phyloP scores from a whole-genome alignment of 805 yeast species.

The Isabelozyma rhagii region DNA sequence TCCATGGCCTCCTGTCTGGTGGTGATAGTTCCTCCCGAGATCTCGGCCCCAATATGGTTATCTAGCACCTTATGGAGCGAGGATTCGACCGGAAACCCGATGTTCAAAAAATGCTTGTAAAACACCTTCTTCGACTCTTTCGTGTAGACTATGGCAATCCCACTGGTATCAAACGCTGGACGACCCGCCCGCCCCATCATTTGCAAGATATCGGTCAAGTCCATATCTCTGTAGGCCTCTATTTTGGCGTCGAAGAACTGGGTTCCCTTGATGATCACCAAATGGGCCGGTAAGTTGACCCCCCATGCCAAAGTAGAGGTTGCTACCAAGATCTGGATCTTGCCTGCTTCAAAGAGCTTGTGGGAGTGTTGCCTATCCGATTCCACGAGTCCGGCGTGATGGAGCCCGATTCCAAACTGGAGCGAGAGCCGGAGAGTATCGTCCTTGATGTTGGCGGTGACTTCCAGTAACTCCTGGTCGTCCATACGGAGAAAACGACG shows the following conservation, averaged over 20 bases:
- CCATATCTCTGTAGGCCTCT: slow-evolving; percentile 77
- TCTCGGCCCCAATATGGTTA: slow-evolving; percentile 79
- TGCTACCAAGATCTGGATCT: slow-evolving; percentile 70
- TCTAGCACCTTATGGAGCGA: slow-evolving; percentile 75
- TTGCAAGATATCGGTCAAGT: slow-evolving; percentile 74
- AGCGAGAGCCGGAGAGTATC: slow-evolving; percentile 73
- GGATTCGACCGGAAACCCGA: slow-evolving; percentile 82
- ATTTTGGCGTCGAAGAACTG: slow-evolving; percentile 60
- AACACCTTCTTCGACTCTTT: slow-evolving; percentile 72
- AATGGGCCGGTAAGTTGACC: slow-evolving; percentile 76
- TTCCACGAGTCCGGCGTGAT: slow-evolving; percentile 80
- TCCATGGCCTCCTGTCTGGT: slow-evolving; percentile 70
- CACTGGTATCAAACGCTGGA: slow-evolving; percentile 76
- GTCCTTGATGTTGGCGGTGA: slow-evolving; percentile 63
- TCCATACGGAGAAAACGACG: slow-evolving; percentile 64
- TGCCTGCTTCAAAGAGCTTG: slow-evolving; percentile 64
- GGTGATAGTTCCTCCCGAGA: slow-evolving; percentile 63
- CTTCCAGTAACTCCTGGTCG: slow-evolving; percentile 56
- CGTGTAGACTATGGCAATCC: slow-evolving; percentile 73
- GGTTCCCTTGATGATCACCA: slow-evolving; percentile 77
- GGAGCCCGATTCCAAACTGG: slow-evolving; percentile 78
- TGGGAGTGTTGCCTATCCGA: slow-evolving; percentile 69
- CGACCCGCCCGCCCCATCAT: slow-evolving; percentile 89
- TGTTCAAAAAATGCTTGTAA: slow-evolving; percentile 72
- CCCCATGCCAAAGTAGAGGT: slow-evolving; percentile 90